A percentile compares a stretch with the other conserved stretches of the same genome.
phyloP scores from a whole-genome alignment of 2,329 filamentous ascomycete genomes.

The Cladophialophora chaetospira region DNA sequence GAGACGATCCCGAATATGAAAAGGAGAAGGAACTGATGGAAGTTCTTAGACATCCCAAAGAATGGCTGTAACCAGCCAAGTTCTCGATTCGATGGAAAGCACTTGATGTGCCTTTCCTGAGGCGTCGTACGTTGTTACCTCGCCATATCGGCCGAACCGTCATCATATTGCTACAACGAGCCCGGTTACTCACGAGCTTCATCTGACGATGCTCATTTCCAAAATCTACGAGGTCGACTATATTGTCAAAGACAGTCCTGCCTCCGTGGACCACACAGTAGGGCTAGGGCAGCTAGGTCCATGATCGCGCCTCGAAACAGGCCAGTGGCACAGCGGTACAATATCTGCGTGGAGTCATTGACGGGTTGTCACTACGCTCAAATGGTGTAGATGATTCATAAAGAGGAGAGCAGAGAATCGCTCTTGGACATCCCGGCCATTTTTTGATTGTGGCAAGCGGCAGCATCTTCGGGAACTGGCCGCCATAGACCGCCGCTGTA shows the following conservation, averaged over 20 bases:
- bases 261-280: not conserved
- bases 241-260: not conserved
- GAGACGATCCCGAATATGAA: conserved; percentile 39
- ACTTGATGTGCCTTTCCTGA: too few species aligned
- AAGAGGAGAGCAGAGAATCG: too few species aligned
- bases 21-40: conserved; percentile 77
- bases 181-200: not conserved
- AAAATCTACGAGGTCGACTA: not conserved
- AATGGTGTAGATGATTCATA: not conserved
- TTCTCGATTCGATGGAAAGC: not conserved
- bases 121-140: too few species aligned
- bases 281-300: not conserved
- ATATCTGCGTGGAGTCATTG: not conserved
- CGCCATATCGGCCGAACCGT: not conserved
- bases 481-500: not conserved
- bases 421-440: too few species aligned
- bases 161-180: not conserved
- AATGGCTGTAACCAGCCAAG: conserved; percentile 55
- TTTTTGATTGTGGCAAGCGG: not conserved
- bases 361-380: not conserved
- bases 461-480: not conserved
- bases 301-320: not conserved
- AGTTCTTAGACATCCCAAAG: conserved; percentile 62
- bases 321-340: not conserved
- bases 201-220: not conserved